Evolutionary conservation across 331 rosid genomes (phyloP), one percentile per base, ranked within the genome.

Genomic region (Acacia concinna): DNA sequence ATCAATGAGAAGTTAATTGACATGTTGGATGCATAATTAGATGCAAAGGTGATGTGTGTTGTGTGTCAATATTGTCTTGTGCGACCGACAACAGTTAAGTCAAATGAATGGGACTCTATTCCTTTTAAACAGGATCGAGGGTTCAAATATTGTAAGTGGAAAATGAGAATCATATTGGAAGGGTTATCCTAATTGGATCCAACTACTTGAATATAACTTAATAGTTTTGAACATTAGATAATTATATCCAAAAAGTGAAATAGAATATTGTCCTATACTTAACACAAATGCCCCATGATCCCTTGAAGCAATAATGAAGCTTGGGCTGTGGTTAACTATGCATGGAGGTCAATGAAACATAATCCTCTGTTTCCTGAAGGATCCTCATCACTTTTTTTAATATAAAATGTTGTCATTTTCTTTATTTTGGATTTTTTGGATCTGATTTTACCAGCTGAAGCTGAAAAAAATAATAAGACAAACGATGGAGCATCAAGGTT

Each of bases 381-480:
- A 59, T 73, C 25, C 15, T 77, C 64, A 64, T 23, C 17, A 60
- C 62, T 43, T 38, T 72, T 6, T 40, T 75, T 5, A 54, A 63
- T 66, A 57, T 68, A 54, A 32, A 63, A 71, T 23, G 28, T 40
- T 51, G 43, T 12, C 57, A 57, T 21, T n/a, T 20, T 78, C 62
- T 79, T 71, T 21, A 76, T 80, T 71, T 27, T 30, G 44, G 23
- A 49, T 40, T 75, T 59, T 66, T 66, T 51, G 37, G 68, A 74
- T 81, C 71, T 88, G 71, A 85, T 67, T 75, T 88, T 82, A 73
- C 83, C 81, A 89, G 99, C 89, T 73, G 98, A 93, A 86, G 81
- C 91, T 78, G 96, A 90, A 83, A 93, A 82, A 79, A 83, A 81
- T 81, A 81, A 68, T 25, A 86, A 91, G 87, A 83, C 78, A 68